A percentile compares a stretch with the other conserved stretches of the same genome.
Conservation (phyloP, 306 rosid species). For the Crataegus laevigata region DNA sequence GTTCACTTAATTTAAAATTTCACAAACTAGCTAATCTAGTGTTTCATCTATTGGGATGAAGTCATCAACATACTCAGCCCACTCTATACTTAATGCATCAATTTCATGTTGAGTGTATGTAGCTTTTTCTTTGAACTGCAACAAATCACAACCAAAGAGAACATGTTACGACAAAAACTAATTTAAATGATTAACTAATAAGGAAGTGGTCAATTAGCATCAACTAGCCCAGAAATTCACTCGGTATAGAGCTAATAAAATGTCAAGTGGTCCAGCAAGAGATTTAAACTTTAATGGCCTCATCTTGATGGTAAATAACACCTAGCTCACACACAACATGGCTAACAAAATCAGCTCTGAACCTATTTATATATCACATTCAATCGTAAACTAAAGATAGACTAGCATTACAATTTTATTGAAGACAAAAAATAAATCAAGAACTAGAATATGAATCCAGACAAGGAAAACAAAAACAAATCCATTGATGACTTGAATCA, state of each 20-base stretch:
- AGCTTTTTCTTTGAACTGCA: too few species aligned
- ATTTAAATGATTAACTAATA: too few species aligned
- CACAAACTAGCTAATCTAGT: too few species aligned
- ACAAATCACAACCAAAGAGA: too few species aligned
- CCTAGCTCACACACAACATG: background rate
- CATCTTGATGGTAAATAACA: background rate
- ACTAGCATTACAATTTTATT: background rate
- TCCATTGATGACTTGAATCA: background rate
- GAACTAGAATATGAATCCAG: background rate
- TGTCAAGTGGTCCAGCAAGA: too few species aligned
- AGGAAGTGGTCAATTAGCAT: background rate
- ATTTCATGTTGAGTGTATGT: too few species aligned
- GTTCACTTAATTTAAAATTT: too few species aligned
- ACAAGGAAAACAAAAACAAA: background rate
- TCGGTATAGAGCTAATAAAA: too few species aligned
- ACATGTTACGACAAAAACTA: too few species aligned
- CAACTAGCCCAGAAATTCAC: background rate
- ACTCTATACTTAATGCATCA: too few species aligned
- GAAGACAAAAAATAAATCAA: background rate
- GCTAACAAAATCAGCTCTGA: background rate
- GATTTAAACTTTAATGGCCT: background rate
- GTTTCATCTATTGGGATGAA: too few species aligned
- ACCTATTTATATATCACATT: background rate
- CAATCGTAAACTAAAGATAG: background rate
- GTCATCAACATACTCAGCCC: too few species aligned